Conservation (phyloP, 305 asterid genomes). For the Fraxinus latifolia region DNA sequence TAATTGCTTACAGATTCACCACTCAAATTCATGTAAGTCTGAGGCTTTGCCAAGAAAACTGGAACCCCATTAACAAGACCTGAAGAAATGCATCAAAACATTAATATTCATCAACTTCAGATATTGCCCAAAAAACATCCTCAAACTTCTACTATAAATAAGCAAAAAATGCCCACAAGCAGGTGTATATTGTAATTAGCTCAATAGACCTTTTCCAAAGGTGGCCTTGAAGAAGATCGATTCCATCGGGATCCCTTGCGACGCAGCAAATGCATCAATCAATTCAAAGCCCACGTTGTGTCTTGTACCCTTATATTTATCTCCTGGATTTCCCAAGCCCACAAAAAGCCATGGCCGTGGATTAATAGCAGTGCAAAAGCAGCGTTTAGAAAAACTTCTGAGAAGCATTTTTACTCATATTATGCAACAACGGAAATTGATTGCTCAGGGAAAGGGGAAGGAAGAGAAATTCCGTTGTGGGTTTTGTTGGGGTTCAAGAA, state of each 20-base stretch:
- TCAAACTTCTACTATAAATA: background rate
- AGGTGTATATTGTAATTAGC: background rate
- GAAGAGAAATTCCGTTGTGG: background rate
- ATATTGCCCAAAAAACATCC: background rate
- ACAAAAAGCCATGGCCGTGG: slow-evolving; percentile 82
- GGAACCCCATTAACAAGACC: slow-evolving; percentile 64
- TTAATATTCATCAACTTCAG: background rate
- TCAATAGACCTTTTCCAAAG: slow-evolving; percentile 65
- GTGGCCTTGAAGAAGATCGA: slow-evolving; percentile 74
- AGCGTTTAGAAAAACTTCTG: slow-evolving; percentile 28
- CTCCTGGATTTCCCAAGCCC: slow-evolving; percentile 94
- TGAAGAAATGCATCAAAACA: slow-evolving; percentile 26
- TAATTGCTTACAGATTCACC: slow-evolving; percentile 74
- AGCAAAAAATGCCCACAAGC: background rate
- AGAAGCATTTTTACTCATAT: slow-evolving; percentile 34
- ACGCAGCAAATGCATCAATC: slow-evolving; percentile 70
- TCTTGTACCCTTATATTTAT: slow-evolving; percentile 67
- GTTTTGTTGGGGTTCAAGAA: background rate
- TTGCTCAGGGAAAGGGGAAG: too few relatives aligned
- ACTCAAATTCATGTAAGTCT: slow-evolving; percentile 78
- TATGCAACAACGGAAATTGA: background rate
- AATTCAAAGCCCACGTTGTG: slow-evolving; percentile 88
- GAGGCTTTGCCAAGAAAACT: slow-evolving; percentile 83
- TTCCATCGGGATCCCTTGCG: slow-evolving; percentile 58
- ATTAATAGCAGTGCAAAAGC: slow-evolving; percentile 36